Percentiles rank a stretch among this genome's conserved stretches.
Conservation (phyloP, 768 basidiomycete species). For the Mycena floridula region DNA sequence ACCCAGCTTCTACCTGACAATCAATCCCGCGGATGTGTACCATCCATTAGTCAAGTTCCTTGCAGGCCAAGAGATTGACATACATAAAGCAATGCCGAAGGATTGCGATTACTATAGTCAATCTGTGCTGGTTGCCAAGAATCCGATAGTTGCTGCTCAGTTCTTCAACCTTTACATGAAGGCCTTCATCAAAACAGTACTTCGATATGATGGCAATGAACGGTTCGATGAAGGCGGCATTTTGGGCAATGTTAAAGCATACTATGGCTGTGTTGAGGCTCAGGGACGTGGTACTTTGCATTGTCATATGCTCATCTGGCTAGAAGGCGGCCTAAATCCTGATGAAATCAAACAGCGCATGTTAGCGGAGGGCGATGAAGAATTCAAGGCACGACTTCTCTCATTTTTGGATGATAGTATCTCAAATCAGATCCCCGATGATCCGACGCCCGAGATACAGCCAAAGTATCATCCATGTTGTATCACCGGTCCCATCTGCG, state of each 20-base stretch:
- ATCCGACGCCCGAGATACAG: not conserved
- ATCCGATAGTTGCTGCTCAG: not conserved
- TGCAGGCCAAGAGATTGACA: not conserved
- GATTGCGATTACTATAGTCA: not conserved
- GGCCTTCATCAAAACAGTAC: not conserved
- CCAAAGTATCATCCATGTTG: conserved; percentile 6
- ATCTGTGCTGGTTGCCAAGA: not conserved
- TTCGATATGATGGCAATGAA: not conserved
- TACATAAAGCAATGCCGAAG: not conserved
- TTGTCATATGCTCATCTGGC: conserved; percentile 22
- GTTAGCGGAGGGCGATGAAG: not conserved
- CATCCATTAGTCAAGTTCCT: not conserved
- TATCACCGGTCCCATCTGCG: not conserved
- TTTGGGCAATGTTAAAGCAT: conserved; percentile 1
- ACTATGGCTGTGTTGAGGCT: conserved; percentile 17
- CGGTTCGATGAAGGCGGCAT: not conserved
- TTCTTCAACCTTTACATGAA: not conserved
- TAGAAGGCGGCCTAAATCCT: conserved; percentile 2
- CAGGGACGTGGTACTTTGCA: conserved; percentile 20
- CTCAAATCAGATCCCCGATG: not conserved
- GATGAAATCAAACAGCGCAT: not conserved
- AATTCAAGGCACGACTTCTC: conserved; percentile 1
- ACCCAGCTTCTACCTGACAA: conserved; percentile 21
- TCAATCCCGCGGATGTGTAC: conserved; percentile 21
- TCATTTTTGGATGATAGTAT: conserved; percentile 8